A percentile compares a stretch with the other conserved stretches of the same genome.
These are phyloP conservation scores for Phytophthora macrochlamydospora DNA, from an alignment of 352 stramenopile genomes.

Conservation along the genomic window DNA sequence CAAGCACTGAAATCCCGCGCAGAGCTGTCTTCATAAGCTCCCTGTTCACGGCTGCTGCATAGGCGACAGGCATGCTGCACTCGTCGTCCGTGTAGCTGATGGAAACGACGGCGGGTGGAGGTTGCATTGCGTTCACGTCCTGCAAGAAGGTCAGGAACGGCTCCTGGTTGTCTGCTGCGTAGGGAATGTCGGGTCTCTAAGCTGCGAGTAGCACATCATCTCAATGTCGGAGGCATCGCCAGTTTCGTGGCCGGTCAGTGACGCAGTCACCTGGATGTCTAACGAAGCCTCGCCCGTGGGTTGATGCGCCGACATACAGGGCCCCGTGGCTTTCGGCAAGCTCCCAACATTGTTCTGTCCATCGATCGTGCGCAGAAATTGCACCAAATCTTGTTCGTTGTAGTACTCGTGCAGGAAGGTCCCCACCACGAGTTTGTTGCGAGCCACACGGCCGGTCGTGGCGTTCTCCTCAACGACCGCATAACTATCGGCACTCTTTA, in stretches of 20 bases:
- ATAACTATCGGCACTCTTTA: constrained; percentile 9
- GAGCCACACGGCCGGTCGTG: constrained; percentile 21
- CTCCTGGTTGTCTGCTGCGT: constrained; percentile 79
- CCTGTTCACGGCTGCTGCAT: constrained; percentile 64
- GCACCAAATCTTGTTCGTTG: constrained; percentile 52
- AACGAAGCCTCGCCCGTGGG: constrained; percentile 74
- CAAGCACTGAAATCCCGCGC: constrained; percentile 66
- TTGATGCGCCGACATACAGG: constrained; percentile 38
- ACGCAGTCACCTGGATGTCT: constrained; percentile 64
- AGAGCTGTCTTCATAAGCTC: constrained; percentile 81
- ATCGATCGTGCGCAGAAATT: constrained; percentile 42
- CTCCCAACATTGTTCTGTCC: constrained; percentile 7
- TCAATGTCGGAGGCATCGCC: constrained; percentile 39
- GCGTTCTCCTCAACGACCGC: constrained; percentile 9
- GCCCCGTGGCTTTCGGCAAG: constrained; percentile 39
- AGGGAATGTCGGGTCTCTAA: constrained; percentile 49
- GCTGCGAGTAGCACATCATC: constrained; percentile 66
- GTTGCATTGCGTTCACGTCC: constrained; percentile 70
- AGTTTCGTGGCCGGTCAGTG: constrained; percentile 47
- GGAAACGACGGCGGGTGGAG: constrained; percentile 65
- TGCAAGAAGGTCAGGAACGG: constrained; percentile 78
- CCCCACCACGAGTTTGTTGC: constrained; percentile 67
- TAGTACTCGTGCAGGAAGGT: constrained; percentile 79
- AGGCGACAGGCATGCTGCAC: constrained; percentile 59
- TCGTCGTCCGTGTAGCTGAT: constrained; percentile 88